Evolutionary conservation across 257 asterid genomes (phyloP), one percentile per base, ranked within the genome.

Genomic region (Echites panduratus): DNA sequence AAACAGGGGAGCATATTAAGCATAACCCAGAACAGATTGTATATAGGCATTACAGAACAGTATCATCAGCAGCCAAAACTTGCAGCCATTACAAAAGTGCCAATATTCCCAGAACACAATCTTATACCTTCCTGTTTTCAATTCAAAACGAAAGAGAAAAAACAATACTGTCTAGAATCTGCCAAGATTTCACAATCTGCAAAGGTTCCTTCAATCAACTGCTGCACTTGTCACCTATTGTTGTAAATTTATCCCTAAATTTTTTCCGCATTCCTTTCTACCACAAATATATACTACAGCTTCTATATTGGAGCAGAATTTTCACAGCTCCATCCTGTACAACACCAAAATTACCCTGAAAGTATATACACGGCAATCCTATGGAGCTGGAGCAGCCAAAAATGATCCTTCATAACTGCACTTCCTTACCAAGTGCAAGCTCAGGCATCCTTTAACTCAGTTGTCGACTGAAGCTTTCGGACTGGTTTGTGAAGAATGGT

Each of bases 401-500:
- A 49, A 52, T 6, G 35, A 40, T 35, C 20, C 57, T 50, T 38
- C 67, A 44, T 48, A 32, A 57, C 64, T 53, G 54, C 17, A 73
- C 16, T 56, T 70, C 64, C n/a, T 57, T 10, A 24, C 50, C 22
- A 7, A 14, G 58, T 5, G 45, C 73, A 16, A 70, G 66, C 4
- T 38, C 80, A 61, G n/a, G 53, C 81, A 47, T 68, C 68, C 76
- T 47, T 71, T 26, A 65, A 48, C 54, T 5, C 22, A 7, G 77
- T 45, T 26, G 59, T 12, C 77, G 41, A 26, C 58, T 77, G 83
- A 72, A 11, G 83, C 78, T 73, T 74, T 8, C 76, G 40, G 17
- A 92, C 75, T n/a, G 70, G 32, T 76, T 88, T 93, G 27, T 87
- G 91, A 75, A 91, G 78, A 71, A 89, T 76, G 0, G 92, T 74